Evolutionary conservation across 2,329 filamentous ascomycete species (phyloP), one percentile per base, ranked within the genome.

Genomic region (Zalaria sp.): DNA sequence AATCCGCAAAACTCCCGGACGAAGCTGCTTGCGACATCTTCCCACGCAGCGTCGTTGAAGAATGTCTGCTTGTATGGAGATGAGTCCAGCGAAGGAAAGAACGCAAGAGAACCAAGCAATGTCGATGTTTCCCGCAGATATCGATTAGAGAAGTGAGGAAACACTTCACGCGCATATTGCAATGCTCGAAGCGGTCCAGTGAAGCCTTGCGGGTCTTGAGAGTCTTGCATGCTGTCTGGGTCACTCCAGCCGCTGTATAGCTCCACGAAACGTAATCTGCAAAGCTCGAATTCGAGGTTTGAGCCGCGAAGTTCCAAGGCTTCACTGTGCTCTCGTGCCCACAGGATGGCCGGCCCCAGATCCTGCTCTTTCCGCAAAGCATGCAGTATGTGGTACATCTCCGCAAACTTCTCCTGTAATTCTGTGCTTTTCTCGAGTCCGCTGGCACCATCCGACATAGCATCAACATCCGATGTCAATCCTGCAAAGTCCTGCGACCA

Each of bases 281-380:
- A 85, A 2, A 98, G 77, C 55, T 98, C 89, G 49, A 96, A 98
- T 58, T 96, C 89, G 2, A 98, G 74, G 52, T 93, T 94, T 54
- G 86, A 94, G 3, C 88, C 89, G 38, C 86, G 75, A 3, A 75
- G 72, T 54, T 94, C 86, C 3, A 98, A 71, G 26, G 78, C 69
- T 4, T 63, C 60, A 44, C 78, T 80, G 53, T 95, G 81, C 26
- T 71, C 57, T 32, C 78, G 70, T 0, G 91, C 85, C 91, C 91
- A 98, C 42, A 75, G 66, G 25, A 98, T 96, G 1, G 91, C 91
- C 0, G 87, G 85, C 0, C 73, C 61, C 2, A 96, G 72, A 51
- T 95, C 84, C 39, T 73, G 73, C 26, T 73, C 61, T 26, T 76
- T 67, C 50, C 81, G 83, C 44, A 96, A 69, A 43, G 88, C 72